Conservation (phyloP, 257 asterid species). For the Ehretia macrophylla region DNA sequence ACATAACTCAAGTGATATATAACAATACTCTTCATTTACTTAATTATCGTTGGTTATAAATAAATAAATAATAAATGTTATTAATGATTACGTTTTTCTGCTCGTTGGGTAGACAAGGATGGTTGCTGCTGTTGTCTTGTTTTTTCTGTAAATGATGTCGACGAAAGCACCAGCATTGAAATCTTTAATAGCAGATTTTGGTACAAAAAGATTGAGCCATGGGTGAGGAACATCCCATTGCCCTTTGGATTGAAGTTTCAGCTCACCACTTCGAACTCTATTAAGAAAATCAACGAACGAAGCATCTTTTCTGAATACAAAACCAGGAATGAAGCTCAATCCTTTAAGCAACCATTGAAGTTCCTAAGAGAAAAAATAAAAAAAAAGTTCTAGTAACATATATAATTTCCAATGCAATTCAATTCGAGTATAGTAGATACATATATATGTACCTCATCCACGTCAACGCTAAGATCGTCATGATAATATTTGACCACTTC, state of each 20-base stretch:
- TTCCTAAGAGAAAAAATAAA: slow-evolving; percentile 24
- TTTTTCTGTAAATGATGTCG: slow-evolving; percentile 8
- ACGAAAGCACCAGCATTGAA: slow-evolving; percentile 14
- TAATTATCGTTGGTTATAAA: neutral
- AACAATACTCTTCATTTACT: no score
- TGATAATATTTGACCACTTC: slow-evolving; percentile 55
- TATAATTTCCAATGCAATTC: no score
- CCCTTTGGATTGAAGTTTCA: slow-evolving; percentile 1
- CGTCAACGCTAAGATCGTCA: slow-evolving; percentile 22
- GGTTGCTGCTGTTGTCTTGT: neutral
- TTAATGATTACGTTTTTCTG: neutral
- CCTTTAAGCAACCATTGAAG: slow-evolving; percentile 17
- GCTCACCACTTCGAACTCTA: slow-evolving; percentile 22
- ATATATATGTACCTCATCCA: slow-evolving; percentile 33
- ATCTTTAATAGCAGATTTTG: slow-evolving; percentile 10
- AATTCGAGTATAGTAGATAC: no score
- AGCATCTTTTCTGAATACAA: slow-evolving; percentile 18
- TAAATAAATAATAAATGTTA: neutral
- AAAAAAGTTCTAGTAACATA: no score
- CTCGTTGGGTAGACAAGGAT: slow-evolving; percentile 15
- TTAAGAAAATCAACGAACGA: slow-evolving; percentile 24
- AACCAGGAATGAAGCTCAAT: slow-evolving; percentile 24
- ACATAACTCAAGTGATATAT: no score
- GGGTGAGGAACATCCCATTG: slow-evolving; percentile 14
- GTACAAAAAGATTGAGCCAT: slow-evolving; percentile 18